A percentile compares a stretch with the other conserved stretches of the same genome.
Evolutionary conservation across 2,329 filamentous ascomycete species (phyloP).

Genomic region (Curvularia sp.): DNA sequence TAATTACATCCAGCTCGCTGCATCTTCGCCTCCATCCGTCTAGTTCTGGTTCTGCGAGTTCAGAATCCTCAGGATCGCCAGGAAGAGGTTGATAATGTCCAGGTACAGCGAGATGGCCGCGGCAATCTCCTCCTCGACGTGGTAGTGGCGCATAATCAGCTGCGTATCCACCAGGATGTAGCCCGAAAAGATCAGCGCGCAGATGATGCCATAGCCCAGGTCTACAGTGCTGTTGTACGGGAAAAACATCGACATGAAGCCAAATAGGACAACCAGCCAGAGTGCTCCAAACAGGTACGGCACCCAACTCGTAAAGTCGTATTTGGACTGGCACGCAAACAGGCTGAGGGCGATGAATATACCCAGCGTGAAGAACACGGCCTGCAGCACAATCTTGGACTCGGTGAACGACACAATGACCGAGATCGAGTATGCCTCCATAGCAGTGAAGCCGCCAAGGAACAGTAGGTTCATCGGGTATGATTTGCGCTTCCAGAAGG

Average conservation of each 20-base stretch:
- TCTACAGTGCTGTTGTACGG: conserved; percentile 82
- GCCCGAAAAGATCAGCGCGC: conserved; percentile 86
- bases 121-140: conserved; percentile 97
- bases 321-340: conserved; percentile 97
- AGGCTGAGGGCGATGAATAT: conserved; percentile 70
- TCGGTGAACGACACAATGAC: conserved; percentile 93
- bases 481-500: conserved; percentile 59
- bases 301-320: conserved; percentile 97
- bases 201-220: conserved; percentile 81
- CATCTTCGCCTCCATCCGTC: not conserved
- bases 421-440: conserved; percentile 92
- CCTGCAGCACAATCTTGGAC: conserved; percentile 82
- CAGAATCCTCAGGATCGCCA: conserved; percentile 91
- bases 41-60: conserved; percentile 97
- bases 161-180: conserved; percentile 98
- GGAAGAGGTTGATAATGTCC: conserved; percentile 95
- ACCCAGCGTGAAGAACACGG: conserved; percentile 79
- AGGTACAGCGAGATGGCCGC: conserved; percentile 94
- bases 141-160: conserved; percentile 92
- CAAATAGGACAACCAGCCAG: conserved; percentile 90
- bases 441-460: conserved; percentile 84
- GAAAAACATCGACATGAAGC: conserved; percentile 91
- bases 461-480: conserved; percentile 96
- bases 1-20: not conserved
- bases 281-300: conserved; percentile 91